Evolutionary conservation across 805 yeast species (phyloP).

Genomic region (Candida yuanshanica): DNA sequence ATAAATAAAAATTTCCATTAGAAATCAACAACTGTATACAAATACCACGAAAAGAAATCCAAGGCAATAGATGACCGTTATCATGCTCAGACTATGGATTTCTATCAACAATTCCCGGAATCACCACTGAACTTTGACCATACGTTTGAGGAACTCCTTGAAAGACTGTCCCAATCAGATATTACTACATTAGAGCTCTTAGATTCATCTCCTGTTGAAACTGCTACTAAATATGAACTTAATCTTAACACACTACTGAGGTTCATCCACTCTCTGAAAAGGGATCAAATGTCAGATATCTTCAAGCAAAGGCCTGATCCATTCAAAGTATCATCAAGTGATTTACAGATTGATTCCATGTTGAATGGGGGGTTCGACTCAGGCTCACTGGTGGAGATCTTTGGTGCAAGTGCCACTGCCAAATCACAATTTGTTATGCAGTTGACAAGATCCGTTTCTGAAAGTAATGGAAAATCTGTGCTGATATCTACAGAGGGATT

Average conservation of each 20-base stretch:
- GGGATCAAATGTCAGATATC: constrained; percentile 23
- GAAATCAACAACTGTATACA: too few species aligned
- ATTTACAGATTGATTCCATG: constrained; percentile 39
- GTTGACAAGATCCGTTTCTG: constrained; percentile 56
- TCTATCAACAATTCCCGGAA: constrained; percentile 35
- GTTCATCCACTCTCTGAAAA: constrained; percentile 5
- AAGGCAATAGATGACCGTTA: too few species aligned
- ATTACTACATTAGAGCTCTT: constrained; percentile 37
- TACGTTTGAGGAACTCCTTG: constrained; percentile 25
- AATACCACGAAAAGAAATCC: too few species aligned
- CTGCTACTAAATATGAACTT: constrained; percentile 28
- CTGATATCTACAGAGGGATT: constrained; percentile 75
- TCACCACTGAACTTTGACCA: constrained; percentile 30
- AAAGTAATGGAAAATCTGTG: constrained; percentile 48
- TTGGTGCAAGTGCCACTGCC: constrained; percentile 83
- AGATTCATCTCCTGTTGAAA: constrained; percentile 29
- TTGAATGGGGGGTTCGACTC: constrained; percentile 54
- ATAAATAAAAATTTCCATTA: too few species aligned
- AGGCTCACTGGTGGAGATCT: constrained; percentile 62
- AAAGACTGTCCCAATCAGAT: constrained; percentile 15
- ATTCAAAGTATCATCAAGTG: constrained; percentile 44
- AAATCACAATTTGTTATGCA: constrained; percentile 78
- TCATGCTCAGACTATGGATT: constrained; percentile 39
- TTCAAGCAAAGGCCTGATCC: constrained; percentile 9
- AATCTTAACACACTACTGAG: constrained; percentile 19